A percentile compares a stretch with the other conserved stretches of the same genome.
These are phyloP conservation scores for Aurantiochytrium sp. DNA, from an alignment of 108 stramenopile genomes.

Conservation along the genomic window DNA sequence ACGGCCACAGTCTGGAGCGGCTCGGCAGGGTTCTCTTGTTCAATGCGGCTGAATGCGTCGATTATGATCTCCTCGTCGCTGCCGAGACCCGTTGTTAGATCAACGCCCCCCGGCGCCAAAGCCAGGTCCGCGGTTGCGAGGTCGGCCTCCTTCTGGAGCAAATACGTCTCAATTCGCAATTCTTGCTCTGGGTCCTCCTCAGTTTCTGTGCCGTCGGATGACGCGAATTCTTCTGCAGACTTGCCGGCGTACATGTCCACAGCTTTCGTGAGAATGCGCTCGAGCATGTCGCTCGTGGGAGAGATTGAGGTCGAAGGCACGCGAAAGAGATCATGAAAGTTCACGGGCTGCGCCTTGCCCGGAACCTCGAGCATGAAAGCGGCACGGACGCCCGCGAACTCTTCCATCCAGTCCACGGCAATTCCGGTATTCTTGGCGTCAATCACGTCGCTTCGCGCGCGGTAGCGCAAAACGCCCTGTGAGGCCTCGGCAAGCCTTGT, in stretches of 20 bases:
- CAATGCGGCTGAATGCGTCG: too few species aligned
- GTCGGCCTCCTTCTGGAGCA: too few species aligned
- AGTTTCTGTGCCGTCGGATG: too few species aligned
- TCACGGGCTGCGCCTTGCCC: not conserved
- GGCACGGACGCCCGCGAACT: not conserved
- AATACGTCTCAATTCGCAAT: not conserved
- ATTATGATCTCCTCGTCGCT: too few species aligned
- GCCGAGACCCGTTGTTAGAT: too few species aligned
- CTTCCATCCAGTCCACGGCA: constrained; percentile 3
- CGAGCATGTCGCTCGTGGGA: not conserved
- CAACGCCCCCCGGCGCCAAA: too few species aligned
- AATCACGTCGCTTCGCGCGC: not conserved
- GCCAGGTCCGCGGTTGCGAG: too few species aligned
- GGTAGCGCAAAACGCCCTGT: not conserved
- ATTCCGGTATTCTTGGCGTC: constrained; percentile 3
- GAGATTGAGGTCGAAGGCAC: not conserved
- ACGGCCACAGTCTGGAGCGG: too few species aligned
- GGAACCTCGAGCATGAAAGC: constrained; percentile 18
- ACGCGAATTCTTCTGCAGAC: too few species aligned
- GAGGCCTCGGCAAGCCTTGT: not conserved
- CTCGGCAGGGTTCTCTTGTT: too few species aligned
- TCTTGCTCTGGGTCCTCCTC: too few species aligned
- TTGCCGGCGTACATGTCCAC: not conserved
- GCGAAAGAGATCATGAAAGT: not conserved
- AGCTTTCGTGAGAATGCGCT: not conserved